phyloP scores from a whole-genome alignment of 2,329 filamentous ascomycete species.

The Chalaropsis thielavioides region DNA sequence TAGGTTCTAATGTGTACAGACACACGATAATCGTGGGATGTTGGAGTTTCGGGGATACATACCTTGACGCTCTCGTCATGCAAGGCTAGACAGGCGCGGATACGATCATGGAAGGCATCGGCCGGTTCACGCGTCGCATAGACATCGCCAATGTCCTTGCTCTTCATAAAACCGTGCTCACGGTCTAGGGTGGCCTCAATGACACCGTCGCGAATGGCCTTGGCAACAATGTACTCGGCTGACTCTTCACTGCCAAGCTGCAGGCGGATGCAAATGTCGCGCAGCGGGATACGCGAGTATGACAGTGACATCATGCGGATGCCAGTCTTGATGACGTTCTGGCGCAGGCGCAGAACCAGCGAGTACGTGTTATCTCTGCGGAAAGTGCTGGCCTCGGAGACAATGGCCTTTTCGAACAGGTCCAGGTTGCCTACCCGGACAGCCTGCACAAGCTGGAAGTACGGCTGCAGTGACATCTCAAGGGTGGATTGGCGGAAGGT shows the following conservation, averaged over 20 bases:
- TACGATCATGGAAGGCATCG: constrained; percentile 95
- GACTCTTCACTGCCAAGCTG: constrained; percentile 92
- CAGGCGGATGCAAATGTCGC: constrained; percentile 91
- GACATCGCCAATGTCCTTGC: constrained; percentile 87
- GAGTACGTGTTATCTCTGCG: constrained; percentile 90
- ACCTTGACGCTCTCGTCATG: constrained; percentile 98
- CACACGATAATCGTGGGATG: not conserved
- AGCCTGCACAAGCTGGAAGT: constrained; percentile 85
- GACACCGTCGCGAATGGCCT: constrained; percentile 93
- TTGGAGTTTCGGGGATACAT: constrained; percentile 22
- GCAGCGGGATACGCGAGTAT: constrained; percentile 90
- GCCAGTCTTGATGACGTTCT: constrained; percentile 98
- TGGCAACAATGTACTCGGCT: constrained; percentile 97
- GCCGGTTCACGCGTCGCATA: constrained; percentile 92
- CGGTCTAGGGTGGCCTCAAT: constrained; percentile 92
- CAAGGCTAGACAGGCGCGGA: constrained; percentile 75
- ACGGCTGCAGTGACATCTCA: constrained; percentile 78
- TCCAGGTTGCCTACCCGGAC: constrained; percentile 93
- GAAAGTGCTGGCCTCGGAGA: constrained; percentile 69
- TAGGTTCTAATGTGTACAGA: not conserved
- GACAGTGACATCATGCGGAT: constrained; percentile 98
- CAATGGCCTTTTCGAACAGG: constrained; percentile 79
- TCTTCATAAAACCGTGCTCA: constrained; percentile 95
- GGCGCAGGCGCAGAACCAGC: constrained; percentile 79
- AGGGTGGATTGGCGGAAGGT: constrained; percentile 82